Evolutionary conservation across 2,329 filamentous ascomycete genomes (phyloP).

Genomic region (Cercospora janseana): DNA sequence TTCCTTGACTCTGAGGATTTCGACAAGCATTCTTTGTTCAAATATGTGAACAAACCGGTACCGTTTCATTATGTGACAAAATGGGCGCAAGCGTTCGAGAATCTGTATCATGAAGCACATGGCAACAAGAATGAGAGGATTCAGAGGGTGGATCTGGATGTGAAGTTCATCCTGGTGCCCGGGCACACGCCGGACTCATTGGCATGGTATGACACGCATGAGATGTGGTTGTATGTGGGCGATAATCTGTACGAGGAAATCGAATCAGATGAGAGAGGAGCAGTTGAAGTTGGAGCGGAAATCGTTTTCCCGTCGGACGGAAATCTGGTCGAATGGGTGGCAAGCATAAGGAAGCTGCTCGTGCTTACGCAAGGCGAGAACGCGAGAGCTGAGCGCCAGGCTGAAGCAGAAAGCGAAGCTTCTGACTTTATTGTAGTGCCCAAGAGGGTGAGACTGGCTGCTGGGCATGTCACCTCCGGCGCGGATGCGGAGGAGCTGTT

Average conservation of each 20-base stretch:
- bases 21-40: slow-evolving; percentile 44
- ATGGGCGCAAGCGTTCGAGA: slow-evolving; percentile 44
- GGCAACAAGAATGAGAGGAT: neutral
- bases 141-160: slow-evolving; percentile 31
- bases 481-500: slow-evolving; percentile 42
- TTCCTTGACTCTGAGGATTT: slow-evolving; percentile 44
- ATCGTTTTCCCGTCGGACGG: slow-evolving; percentile 44
- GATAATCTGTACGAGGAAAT: slow-evolving; percentile 47
- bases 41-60: slow-evolving; percentile 38
- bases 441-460: slow-evolving; percentile 29
- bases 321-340: slow-evolving; percentile 42
- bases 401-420: slow-evolving; percentile 25
- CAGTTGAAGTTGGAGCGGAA: slow-evolving; percentile 1
- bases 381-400: slow-evolving; percentile 20
- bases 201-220: slow-evolving; percentile 47
- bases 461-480: slow-evolving; percentile 41
- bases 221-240: slow-evolving; percentile 48
- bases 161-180: slow-evolving; percentile 48
- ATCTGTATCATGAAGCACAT: slow-evolving; percentile 30
- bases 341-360: slow-evolving; percentile 39
- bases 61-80: slow-evolving; percentile 44
- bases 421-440: slow-evolving; percentile 30
- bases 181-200: slow-evolving; percentile 50
- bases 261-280: slow-evolving; percentile 1
- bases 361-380: slow-evolving; percentile 40